A percentile compares a stretch with the other conserved stretches of the same genome.
Evolutionary conservation across 441 rosid genomes (phyloP).

Genomic region (Aleurites moluccanus): DNA sequence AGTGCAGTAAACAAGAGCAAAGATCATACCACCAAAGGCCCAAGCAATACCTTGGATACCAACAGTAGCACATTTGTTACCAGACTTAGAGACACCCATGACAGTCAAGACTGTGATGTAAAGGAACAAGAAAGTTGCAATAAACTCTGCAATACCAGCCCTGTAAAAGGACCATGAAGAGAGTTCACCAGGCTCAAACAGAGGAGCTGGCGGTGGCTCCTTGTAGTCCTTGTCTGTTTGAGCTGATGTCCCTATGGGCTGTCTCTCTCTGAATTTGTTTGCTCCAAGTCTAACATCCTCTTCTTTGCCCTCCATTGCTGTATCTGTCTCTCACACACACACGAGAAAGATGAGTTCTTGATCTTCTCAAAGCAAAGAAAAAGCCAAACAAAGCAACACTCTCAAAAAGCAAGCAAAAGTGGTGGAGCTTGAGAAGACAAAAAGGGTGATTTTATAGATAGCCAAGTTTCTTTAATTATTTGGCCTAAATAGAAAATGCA

Average conservation of each 20-base stretch:
- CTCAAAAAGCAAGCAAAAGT: background rate
- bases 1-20: too few species aligned
- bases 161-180: constrained; percentile 83
- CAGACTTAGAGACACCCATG: too few species aligned
- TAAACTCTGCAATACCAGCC: constrained; percentile 88
- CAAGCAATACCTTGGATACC: too few species aligned
- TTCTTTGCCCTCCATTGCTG: constrained; percentile 77
- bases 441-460: constrained; percentile 35
- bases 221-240: constrained; percentile 72
- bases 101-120: too few species aligned
- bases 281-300: constrained; percentile 90
- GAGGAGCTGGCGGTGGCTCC: constrained; percentile 92
- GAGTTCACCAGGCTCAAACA: constrained; percentile 74
- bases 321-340: background rate
- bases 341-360: background rate
- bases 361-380: constrained; percentile 1
- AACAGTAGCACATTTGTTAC: too few species aligned
- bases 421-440: background rate
- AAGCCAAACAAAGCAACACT: background rate
- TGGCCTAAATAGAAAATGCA: constrained; percentile 7
- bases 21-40: too few species aligned
- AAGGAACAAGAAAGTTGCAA: constrained; percentile 82
- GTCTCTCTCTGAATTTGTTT: constrained; percentile 76
- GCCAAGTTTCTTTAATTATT: background rate
- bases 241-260: constrained; percentile 80